These are phyloP conservation scores for Ceratocystis albifundus DNA, from an alignment of 2,329 filamentous ascomycete species.

Conservation along the genomic window DNA sequence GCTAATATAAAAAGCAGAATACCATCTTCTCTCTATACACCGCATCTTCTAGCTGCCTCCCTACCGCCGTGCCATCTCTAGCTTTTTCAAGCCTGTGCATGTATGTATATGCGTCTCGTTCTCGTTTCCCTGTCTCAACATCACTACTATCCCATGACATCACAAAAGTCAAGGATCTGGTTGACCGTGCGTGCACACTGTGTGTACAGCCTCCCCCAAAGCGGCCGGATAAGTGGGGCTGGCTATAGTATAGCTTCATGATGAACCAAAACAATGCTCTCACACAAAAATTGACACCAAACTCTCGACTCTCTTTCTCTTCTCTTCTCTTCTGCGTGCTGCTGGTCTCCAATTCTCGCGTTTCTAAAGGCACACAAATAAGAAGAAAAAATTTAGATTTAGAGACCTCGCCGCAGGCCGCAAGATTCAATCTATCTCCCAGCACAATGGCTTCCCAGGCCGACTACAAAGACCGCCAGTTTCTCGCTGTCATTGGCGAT, in stretches of 20 bases:
- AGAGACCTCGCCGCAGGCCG: background rate
- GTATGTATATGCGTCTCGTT: background rate
- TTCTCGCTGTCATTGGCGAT: constrained; percentile 94
- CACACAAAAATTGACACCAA: background rate
- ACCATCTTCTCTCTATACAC: too few relatives aligned
- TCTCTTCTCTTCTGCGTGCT: background rate
- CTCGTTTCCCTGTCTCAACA: background rate
- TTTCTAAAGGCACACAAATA: background rate
- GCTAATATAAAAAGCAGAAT: too few relatives aligned
- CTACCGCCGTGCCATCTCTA: too few relatives aligned
- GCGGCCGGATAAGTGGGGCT: background rate
- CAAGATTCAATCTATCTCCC: constrained; percentile 18
- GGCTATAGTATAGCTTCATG: background rate
- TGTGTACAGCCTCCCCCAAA: constrained; percentile 12
- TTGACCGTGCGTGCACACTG: background rate
- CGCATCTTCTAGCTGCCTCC: too few relatives aligned
- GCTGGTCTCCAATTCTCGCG: background rate
- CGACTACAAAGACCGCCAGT: constrained; percentile 75
- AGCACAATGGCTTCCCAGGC: constrained; percentile 40
- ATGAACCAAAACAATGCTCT: background rate
- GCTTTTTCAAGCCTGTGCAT: background rate
- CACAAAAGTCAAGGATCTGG: background rate
- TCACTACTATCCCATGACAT: background rate
- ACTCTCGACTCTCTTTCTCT: background rate
- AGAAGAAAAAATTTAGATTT: too few relatives aligned